These are phyloP conservation scores for Priceomyces fermenticarens DNA, from an alignment of 805 yeast species.

Conservation along the genomic window DNA sequence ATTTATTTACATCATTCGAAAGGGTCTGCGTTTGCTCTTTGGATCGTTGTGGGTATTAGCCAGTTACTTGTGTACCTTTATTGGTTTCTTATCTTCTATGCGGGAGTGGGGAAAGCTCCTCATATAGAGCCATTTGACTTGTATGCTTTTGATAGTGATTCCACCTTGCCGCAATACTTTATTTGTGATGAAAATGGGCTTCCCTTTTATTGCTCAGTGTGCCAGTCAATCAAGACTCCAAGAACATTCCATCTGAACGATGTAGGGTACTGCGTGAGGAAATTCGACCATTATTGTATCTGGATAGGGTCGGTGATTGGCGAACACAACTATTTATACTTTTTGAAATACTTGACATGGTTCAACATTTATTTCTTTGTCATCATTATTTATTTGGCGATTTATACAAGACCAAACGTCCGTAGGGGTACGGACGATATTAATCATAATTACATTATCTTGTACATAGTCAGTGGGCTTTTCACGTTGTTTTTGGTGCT, in stretches of 20 bases:
- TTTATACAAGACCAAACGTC: constrained; percentile 21
- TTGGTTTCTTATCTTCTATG: constrained; percentile 44
- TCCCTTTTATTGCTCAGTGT: constrained; percentile 71
- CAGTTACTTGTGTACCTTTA: constrained; percentile 18
- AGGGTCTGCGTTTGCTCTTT: constrained; percentile 33
- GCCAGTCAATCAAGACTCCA: constrained; percentile 62
- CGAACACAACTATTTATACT: constrained; percentile 56
- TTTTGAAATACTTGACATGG: constrained; percentile 49
- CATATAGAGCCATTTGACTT: constrained; percentile 33
- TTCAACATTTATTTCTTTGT: constrained; percentile 28
- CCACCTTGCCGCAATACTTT: constrained; percentile 56
- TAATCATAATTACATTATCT: constrained; percentile 49
- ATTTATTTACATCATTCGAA: constrained; percentile 26
- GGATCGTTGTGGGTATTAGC: constrained; percentile 25
- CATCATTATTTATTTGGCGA: constrained; percentile 18
- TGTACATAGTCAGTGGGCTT: constrained; percentile 43
- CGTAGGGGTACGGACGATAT: constrained; percentile 19
- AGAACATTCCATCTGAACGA: constrained; percentile 70
- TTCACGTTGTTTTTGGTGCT: constrained; percentile 45
- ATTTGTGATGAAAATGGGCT: constrained; percentile 69
- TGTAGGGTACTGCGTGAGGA: constrained; percentile 56
- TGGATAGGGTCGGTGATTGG: constrained; percentile 79
- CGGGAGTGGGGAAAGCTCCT: constrained; percentile 60
- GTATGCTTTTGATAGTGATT: constrained; percentile 12
- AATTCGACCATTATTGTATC: constrained; percentile 81